phyloP scores from a whole-genome alignment of 108 stramenopile species.

The Nitzschia sp. region DNA sequence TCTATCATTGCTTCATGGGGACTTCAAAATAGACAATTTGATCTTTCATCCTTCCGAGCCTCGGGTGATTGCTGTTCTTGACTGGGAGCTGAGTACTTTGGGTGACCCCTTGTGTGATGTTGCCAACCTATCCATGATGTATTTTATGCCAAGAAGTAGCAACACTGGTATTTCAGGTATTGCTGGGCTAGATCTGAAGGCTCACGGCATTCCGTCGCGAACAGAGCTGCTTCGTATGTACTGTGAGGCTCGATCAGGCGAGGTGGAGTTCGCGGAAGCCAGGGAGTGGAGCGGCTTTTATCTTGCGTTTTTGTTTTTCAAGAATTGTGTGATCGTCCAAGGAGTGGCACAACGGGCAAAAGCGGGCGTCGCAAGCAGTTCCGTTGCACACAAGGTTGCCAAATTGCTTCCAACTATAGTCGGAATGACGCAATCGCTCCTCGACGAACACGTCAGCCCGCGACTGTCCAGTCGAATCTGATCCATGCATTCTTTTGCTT shows the following conservation, averaged over 20 bases:
- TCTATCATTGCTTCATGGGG: constrained; percentile 87
- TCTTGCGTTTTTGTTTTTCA: constrained; percentile 87
- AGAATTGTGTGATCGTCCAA: constrained; percentile 95
- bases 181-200: constrained; percentile 38
- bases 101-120: constrained; percentile 93
- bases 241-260: constrained; percentile 18
- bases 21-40: constrained; percentile 97
- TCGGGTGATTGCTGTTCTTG: constrained; percentile 89
- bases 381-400: constrained; percentile 72
- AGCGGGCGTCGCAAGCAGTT: constrained; percentile 83
- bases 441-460: constrained; percentile 35
- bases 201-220: constrained; percentile 71
- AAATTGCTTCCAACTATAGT: constrained; percentile 67
- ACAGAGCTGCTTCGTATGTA: constrained; percentile 56
- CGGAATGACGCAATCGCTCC: constrained; percentile 44
- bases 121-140: constrained; percentile 92
- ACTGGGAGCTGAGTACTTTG: constrained; percentile 96
- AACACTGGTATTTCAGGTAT: constrained; percentile 65
- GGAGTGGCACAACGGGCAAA: constrained; percentile 88
- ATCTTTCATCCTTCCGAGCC: constrained; percentile 91
- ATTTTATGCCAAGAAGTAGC: constrained; percentile 65
- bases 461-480: constrained; percentile 1
- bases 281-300: constrained; percentile 75
- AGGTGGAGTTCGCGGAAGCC: not conserved
- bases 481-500: no score